A percentile compares a stretch with the other conserved stretches of the same genome.
Conservation (phyloP, 148 eudicot species). For the Camellia sinensis region DNA sequence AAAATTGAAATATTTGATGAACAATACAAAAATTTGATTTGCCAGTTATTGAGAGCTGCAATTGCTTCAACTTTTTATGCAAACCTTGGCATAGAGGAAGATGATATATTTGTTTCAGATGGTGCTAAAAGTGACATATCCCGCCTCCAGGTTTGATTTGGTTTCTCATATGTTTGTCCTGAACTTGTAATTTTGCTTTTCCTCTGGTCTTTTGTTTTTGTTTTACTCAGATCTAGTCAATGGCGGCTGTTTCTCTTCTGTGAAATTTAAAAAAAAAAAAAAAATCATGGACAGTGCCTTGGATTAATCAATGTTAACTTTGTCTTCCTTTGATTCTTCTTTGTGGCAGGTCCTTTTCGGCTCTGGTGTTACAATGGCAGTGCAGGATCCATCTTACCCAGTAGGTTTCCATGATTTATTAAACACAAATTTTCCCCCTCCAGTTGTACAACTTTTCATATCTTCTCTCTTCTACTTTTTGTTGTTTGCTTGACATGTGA, state of each 20-base stretch:
- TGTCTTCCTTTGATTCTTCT: conserved; percentile 3
- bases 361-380: conserved; percentile 76
- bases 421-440: background rate
- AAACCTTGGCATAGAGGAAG: conserved; percentile 73
- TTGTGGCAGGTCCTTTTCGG: conserved; percentile 77
- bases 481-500: background rate
- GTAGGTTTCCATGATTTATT: conserved; percentile 30
- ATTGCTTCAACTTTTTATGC: conserved; percentile 75
- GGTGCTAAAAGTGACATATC: conserved; percentile 97
- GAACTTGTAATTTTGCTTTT: background rate
- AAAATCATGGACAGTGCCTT: background rate
- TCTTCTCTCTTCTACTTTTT: background rate
- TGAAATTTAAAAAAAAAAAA: background rate
- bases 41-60: conserved; percentile 68
- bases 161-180: background rate
- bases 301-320: background rate
- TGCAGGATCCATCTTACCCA: conserved; percentile 89
- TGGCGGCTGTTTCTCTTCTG: background rate
- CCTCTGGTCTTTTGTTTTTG: background rate
- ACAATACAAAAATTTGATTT: conserved; percentile 3
- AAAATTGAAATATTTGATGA: background rate
- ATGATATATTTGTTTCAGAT: conserved; percentile 90
- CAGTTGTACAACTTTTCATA: background rate
- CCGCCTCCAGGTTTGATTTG: conserved; percentile 72
- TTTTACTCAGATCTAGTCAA: background rate